A percentile compares a stretch with the other conserved stretches of the same genome.
Conservation (phyloP, 176 grass and related monocot genomes). For the Aegilops speltoides region DNA sequence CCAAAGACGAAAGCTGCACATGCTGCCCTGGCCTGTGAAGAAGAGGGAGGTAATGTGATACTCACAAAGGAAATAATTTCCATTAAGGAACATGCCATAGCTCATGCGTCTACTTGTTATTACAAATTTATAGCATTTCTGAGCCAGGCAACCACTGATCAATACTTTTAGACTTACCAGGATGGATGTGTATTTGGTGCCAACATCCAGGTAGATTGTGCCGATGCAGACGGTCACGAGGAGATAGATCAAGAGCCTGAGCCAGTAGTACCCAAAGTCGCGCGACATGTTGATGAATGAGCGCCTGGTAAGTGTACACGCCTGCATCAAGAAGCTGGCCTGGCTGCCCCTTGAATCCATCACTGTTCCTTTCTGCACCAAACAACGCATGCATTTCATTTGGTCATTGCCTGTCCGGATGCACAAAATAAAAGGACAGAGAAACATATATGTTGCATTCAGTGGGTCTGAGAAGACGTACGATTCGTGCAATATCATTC, state of each 20-base stretch:
- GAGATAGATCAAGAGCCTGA: slow-evolving; percentile 90
- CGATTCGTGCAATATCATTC: slow-evolving; percentile 80
- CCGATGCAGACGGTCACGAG: slow-evolving; percentile 95
- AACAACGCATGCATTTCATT: slow-evolving; percentile 6
- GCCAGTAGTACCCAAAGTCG: slow-evolving; percentile 99
- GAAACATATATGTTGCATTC: background rate
- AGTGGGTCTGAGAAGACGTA: slow-evolving; percentile 36
- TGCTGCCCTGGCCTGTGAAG: slow-evolving; percentile 67
- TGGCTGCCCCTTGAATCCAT: slow-evolving; percentile 87
- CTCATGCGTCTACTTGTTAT: background rate
- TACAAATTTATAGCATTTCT: background rate
- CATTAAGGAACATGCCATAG: background rate
- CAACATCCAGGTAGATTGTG: slow-evolving; percentile 92
- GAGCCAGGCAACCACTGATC: background rate
- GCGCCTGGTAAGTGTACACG: slow-evolving; percentile 76
- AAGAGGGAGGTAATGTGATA: background rate
- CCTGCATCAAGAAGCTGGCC: slow-evolving; percentile 96
- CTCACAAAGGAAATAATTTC: background rate
- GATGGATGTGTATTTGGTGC: slow-evolving; percentile 88
- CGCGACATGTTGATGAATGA: slow-evolving; percentile 98
- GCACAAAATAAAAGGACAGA: background rate
- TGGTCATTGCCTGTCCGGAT: background rate
- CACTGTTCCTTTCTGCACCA: slow-evolving; percentile 82
- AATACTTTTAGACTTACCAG: slow-evolving; percentile 48
- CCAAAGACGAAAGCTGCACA: slow-evolving; percentile 92